Percentiles rank a stretch among this genome's conserved stretches.
Evolutionary conservation across 1,139 yeast genomes (phyloP).

Genomic region (Candida sp.): DNA sequence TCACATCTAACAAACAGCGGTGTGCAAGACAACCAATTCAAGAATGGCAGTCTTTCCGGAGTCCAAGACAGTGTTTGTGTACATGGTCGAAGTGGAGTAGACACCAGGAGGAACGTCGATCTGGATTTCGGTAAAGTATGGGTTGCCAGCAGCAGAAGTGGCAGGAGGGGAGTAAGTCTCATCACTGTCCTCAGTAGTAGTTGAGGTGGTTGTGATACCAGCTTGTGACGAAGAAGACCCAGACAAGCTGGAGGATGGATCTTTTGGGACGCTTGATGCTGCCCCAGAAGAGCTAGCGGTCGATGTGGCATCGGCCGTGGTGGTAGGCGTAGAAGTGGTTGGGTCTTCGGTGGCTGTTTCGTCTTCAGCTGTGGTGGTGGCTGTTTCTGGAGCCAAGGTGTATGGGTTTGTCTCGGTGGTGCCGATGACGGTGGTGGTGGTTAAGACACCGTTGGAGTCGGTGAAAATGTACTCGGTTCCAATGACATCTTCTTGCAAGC

Average conservation of each 20-base stretch:
- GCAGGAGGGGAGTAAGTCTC: background rate
- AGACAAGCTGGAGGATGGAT: too few relatives aligned
- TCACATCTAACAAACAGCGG: slow-evolving; percentile 28
- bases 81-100: slow-evolving; percentile 27
- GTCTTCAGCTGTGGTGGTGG: slow-evolving; percentile 2
- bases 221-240: slow-evolving; percentile 11
- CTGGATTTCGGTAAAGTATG: slow-evolving; percentile 13
- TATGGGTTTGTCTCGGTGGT: slow-evolving; percentile 20
- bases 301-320: too few relatives aligned
- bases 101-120: slow-evolving; percentile 24
- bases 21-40: slow-evolving; percentile 36
- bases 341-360: too few relatives aligned
- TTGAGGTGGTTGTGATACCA: background rate
- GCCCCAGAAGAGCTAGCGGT: too few relatives aligned
- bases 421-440: slow-evolving; percentile 34
- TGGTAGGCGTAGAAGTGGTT: slow-evolving; percentile 11
- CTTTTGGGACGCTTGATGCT: too few relatives aligned
- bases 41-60: slow-evolving; percentile 34
- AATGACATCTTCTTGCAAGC: slow-evolving; percentile 29
- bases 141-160: background rate
- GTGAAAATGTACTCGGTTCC: slow-evolving; percentile 43
- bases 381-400: background rate
- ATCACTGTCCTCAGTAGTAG: too few relatives aligned
- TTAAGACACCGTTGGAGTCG: slow-evolving; percentile 31
- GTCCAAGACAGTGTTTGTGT: slow-evolving; percentile 25